Conservation (phyloP, 2,329 filamentous ascomycete genomes). For the Aspergillus alliaceus region DNA sequence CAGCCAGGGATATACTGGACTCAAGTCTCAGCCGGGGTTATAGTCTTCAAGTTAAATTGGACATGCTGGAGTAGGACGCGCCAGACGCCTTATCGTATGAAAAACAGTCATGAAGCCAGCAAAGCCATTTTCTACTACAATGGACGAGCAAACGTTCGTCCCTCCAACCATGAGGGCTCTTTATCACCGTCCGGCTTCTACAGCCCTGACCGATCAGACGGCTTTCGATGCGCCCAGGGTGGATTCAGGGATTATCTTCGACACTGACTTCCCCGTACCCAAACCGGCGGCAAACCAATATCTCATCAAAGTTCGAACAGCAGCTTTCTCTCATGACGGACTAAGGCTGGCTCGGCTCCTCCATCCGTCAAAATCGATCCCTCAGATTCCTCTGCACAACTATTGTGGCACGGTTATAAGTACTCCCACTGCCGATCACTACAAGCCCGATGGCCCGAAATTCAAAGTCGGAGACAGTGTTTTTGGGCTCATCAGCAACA, state of each 20-base stretch:
- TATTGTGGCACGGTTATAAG: constrained; percentile 41
- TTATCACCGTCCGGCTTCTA: constrained; percentile 32
- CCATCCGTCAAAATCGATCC: constrained; percentile 29
- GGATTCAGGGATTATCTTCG: constrained; percentile 32
- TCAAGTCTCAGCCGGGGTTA: not conserved
- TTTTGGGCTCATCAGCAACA: constrained; percentile 39
- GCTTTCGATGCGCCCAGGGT: constrained; percentile 16
- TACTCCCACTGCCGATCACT: constrained; percentile 33
- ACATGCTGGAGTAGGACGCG: not conserved
- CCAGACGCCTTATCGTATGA: not conserved
- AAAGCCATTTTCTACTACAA: constrained; percentile 28
- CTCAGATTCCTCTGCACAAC: constrained; percentile 42
- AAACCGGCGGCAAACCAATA: constrained; percentile 38
- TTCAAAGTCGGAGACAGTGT: constrained; percentile 44
- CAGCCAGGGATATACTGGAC: not conserved
- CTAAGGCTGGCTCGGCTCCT: constrained; percentile 26
- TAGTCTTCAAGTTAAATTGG: not conserved
- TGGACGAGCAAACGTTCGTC: constrained; percentile 37
- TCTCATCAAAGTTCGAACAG: constrained; percentile 40
- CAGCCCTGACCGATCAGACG: constrained; percentile 11
- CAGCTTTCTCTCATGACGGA: constrained; percentile 42
- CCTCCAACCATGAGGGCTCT: constrained; percentile 41
- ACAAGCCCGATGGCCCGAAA: constrained; percentile 31
- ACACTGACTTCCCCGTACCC: constrained; percentile 37
- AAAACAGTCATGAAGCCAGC: constrained; percentile 15